These are phyloP conservation scores for Perilla frutescens DNA, from an alignment of 257 asterid species.

Conservation along the genomic window DNA sequence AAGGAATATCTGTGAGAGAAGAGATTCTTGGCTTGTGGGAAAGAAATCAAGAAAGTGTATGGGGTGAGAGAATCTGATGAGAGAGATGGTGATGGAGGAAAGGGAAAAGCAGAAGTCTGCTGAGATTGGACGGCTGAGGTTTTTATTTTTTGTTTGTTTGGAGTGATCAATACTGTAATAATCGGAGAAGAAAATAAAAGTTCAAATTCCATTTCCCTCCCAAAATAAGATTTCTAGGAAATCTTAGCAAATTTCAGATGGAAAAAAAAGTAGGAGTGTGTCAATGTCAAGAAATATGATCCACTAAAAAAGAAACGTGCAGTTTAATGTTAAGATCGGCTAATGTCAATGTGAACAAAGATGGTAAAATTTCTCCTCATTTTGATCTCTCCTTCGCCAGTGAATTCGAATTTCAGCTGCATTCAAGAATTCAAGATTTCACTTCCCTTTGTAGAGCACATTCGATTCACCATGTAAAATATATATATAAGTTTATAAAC, in stretches of 20 bases:
- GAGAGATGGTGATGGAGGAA: conserved; percentile 40
- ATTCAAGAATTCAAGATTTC: neutral
- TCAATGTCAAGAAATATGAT: conserved; percentile 36
- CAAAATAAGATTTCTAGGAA: neutral
- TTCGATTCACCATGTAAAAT: no score
- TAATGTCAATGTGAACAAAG: neutral
- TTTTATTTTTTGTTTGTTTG: neutral
- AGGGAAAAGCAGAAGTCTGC: conserved; percentile 44
- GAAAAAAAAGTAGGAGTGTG: conserved; percentile 23
- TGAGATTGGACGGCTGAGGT: conserved; percentile 61
- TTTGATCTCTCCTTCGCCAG: neutral
- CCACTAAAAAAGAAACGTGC: neutral
- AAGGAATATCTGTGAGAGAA: conserved; percentile 65
- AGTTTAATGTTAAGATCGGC: neutral
- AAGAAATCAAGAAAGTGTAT: conserved; percentile 58
- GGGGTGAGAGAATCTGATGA: conserved; percentile 65
- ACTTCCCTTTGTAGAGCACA: no score
- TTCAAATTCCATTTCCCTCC: conserved; percentile 18
- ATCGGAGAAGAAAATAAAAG: conserved; percentile 27
- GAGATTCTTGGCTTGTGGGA: conserved; percentile 94
- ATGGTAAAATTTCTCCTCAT: neutral
- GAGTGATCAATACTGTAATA: conserved; percentile 37
- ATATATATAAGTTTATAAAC: no score
- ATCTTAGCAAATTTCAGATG: conserved; percentile 12
- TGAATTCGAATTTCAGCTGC: neutral